Base-by-base conservation (phyloP, 2,329 filamentous ascomycete species). In the Colletotrichum theobromicola region DNA sequence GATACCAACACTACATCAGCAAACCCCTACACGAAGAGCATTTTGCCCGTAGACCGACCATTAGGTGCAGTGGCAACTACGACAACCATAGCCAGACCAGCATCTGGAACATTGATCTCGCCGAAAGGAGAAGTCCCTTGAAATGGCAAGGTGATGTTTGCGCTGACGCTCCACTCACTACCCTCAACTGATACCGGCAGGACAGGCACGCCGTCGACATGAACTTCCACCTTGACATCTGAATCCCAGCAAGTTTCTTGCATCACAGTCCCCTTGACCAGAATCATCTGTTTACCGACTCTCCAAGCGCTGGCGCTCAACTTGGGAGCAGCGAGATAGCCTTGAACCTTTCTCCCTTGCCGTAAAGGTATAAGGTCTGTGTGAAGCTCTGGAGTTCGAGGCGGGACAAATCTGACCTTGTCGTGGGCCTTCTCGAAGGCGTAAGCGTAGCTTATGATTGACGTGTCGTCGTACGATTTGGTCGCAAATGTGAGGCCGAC, bases 401-500 rank as follows among this genome's bases (percentile, higher is more conserved):
- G 50, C 12, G 69, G 50, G 9, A 34, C n/a, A 13, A 28, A 8
- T 6, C 62, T 61, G 5, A 42, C 37, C 8, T 21, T 58, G 42
- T n/a, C 60, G 16, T 65, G 67, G 8, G 67, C 70, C 64, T 72
- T 63, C 73, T 81, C 80, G 60, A 77, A 81, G 2, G 78, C 78
- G 53, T 78, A 78, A 2, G 76, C 80, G 15, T 74, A 78, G 28
- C 76, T 70, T 7, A 81, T 67, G 21, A 82, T 62, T 7, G 78
- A 72, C 21, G 61, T 75, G 65, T 82, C 81, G 8, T 78, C 65
- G 67, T 80, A 82, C 3, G 80, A 79, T 24, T 58, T 74, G 8
- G 73, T 72, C 9, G 76, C 72, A 53, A 82, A 79, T 6, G 79
- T 82, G 69, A 82, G 61, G 8, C 75, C 76, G 30, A 80, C 75